These are phyloP conservation scores for Nannochloropsis salina DNA, from an alignment of 108 stramenopile species.

Conservation along the genomic window DNA sequence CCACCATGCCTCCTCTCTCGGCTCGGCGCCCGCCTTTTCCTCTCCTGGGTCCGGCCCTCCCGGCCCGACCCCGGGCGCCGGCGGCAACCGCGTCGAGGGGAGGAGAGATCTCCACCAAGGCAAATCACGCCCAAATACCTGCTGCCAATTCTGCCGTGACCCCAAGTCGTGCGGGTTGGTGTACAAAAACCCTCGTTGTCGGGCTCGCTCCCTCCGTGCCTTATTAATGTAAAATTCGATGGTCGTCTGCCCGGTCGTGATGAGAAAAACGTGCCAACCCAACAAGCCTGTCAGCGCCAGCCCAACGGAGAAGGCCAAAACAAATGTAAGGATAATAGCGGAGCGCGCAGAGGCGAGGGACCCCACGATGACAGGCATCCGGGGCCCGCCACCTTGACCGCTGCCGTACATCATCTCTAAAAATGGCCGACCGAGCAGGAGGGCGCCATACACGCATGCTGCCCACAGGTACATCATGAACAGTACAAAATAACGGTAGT, in stretches of 20 bases:
- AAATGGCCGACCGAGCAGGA: slow-evolving; percentile 32
- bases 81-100: not conserved
- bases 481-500: slow-evolving; percentile 93
- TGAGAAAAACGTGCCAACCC: slow-evolving; percentile 47
- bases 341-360: slow-evolving; percentile 21
- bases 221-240: slow-evolving; percentile 54
- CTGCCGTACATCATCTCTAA: slow-evolving; percentile 20
- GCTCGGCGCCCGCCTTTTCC: not conserved
- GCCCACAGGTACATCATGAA: slow-evolving; percentile 60
- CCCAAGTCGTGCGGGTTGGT: slow-evolving; percentile 51
- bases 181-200: slow-evolving; percentile 28
- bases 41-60: not conserved
- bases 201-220: slow-evolving; percentile 26
- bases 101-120: not conserved
- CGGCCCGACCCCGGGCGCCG: not conserved
- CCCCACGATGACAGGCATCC: not conserved
- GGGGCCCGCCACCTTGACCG: not conserved
- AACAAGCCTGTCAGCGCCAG: slow-evolving; percentile 39
- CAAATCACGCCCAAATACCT: slow-evolving; percentile 31
- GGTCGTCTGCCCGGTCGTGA: slow-evolving; percentile 48
- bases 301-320: slow-evolving; percentile 41
- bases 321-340: slow-evolving; percentile 37
- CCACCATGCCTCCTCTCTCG: not conserved
- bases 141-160: slow-evolving; percentile 45
- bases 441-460: slow-evolving; percentile 45